Percentiles rank a stretch among this genome's conserved stretches.
phyloP scores from a whole-genome alignment of 1,284 basidiomycete species.

The Lignosus rhinocerotis region DNA sequence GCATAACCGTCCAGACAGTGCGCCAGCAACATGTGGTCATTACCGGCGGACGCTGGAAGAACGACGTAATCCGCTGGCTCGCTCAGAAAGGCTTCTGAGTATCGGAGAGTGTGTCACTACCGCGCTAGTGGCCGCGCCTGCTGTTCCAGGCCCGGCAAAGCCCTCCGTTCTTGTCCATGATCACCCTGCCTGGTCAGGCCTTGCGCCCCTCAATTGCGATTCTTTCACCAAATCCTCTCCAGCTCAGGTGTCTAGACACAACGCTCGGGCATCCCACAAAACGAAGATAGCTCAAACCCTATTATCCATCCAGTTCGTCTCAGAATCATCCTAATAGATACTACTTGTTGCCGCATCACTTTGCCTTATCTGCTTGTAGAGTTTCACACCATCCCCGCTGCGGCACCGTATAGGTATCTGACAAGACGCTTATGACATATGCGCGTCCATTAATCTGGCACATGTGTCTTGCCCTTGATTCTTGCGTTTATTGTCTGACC shows the following conservation, averaged over 20 bases:
- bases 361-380: background rate
- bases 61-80: conserved; percentile 59
- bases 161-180: background rate
- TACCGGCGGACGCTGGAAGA: conserved; percentile 59
- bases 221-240: background rate
- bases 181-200: background rate
- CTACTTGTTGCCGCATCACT: background rate
- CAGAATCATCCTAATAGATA: background rate
- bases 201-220: background rate
- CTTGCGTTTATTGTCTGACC: background rate
- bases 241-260: background rate
- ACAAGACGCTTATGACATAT: background rate
- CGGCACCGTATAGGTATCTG: background rate
- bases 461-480: background rate
- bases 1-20: conserved; percentile 47
- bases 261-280: background rate
- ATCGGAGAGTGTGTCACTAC: background rate
- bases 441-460: background rate
- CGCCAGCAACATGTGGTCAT: conserved; percentile 54
- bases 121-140: background rate
- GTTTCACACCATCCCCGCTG: background rate
- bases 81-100: conserved; percentile 55
- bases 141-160: background rate
- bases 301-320: background rate
- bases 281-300: background rate